Evolutionary conservation across 148 eudicot species (phyloP).

Genomic region (Rhododendron mucronatum): DNA sequence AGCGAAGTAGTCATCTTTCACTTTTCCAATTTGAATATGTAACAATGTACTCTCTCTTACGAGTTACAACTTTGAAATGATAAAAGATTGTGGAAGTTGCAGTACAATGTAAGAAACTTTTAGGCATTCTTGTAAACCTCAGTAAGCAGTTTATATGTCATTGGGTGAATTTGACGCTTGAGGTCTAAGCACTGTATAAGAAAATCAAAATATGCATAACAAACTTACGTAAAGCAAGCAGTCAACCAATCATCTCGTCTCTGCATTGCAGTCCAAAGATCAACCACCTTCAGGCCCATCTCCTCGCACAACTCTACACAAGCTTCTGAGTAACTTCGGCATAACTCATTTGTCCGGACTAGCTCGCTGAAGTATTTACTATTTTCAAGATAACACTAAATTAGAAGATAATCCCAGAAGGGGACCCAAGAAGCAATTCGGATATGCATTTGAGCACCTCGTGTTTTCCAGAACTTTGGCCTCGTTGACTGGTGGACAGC

Average conservation of each 20-base stretch:
- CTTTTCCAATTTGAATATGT: neutral
- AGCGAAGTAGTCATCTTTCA: neutral
- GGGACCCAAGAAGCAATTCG: constrained; percentile 4
- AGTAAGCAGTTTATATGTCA: neutral
- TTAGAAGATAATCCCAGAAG: constrained; percentile 15
- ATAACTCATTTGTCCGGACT: constrained; percentile 82
- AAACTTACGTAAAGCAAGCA: constrained; percentile 78
- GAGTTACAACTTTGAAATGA: neutral
- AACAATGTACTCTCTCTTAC: neutral
- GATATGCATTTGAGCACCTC: constrained; percentile 38
- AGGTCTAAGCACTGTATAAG: neutral
- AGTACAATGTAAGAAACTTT: neutral
- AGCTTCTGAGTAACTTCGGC: constrained; percentile 80
- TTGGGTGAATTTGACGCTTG: neutral
- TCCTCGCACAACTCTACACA: constrained; percentile 66
- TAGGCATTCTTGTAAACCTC: neutral
- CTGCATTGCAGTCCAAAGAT: constrained; percentile 88
- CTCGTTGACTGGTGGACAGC: constrained; percentile 86
- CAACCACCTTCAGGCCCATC: constrained; percentile 64
- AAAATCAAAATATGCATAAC: neutral
- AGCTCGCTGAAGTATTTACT: constrained; percentile 47
- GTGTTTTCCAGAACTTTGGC: constrained; percentile 40
- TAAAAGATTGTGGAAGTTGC: neutral
- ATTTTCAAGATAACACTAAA: constrained; percentile 15
- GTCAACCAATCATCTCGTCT: constrained; percentile 67